phyloP scores from a whole-genome alignment of 2,329 filamentous ascomycete genomes.

The Didymella exigua region DNA sequence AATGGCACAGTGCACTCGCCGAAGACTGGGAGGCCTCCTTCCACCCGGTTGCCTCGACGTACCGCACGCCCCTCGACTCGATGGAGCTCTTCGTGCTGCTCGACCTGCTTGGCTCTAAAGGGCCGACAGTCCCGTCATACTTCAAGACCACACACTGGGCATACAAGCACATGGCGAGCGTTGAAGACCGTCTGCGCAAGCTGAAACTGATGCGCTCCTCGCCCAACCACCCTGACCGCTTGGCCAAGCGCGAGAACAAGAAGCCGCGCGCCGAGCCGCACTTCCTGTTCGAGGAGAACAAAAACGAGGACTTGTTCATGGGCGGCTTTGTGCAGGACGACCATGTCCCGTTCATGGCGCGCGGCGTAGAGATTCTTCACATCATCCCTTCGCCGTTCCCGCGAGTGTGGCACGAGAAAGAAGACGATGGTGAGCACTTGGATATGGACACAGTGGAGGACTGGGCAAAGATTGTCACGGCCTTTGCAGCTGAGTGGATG shows the following conservation, averaged over 20 bases:
- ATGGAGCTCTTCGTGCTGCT: constrained; percentile 90
- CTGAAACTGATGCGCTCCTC: constrained; percentile 70
- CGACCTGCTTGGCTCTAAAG: constrained; percentile 76
- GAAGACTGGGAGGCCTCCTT: constrained; percentile 77
- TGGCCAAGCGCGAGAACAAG: constrained; percentile 36
- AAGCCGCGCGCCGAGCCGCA: constrained; percentile 42
- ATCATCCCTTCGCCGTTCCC: constrained; percentile 88
- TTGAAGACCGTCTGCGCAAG: constrained; percentile 76
- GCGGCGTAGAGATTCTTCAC: constrained; percentile 91
- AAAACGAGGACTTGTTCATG: constrained; percentile 58
- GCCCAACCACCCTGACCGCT: constrained; percentile 55
- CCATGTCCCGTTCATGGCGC: constrained; percentile 86
- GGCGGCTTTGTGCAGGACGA: constrained; percentile 76
- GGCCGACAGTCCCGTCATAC: constrained; percentile 80
- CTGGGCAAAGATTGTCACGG: constrained; percentile 84
- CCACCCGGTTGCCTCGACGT: constrained; percentile 74
- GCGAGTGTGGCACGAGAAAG: constrained; percentile 80
- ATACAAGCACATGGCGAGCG: constrained; percentile 75
- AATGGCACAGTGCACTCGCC: constrained; percentile 65
- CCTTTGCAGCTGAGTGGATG: constrained; percentile 93
- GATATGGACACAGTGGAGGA: constrained; percentile 82
- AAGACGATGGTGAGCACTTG: constrained; percentile 84
- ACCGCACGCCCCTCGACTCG: constrained; percentile 74
- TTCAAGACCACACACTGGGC: constrained; percentile 95
- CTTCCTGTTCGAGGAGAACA: constrained; percentile 67